These are phyloP conservation scores for Trapa incisa DNA, from an alignment of 345 rosid genomes.

Conservation along the genomic window DNA sequence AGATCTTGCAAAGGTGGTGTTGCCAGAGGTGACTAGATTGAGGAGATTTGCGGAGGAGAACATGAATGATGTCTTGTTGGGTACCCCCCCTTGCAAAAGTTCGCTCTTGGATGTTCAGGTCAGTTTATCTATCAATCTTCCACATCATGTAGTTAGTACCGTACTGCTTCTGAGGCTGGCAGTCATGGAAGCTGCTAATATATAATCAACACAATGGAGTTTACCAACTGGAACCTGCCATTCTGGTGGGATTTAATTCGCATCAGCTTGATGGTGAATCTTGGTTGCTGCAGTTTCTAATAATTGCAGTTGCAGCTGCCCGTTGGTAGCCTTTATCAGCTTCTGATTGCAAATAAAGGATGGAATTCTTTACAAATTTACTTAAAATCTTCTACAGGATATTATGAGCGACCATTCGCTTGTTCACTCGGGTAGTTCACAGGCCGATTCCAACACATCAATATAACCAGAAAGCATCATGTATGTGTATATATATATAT, in stretches of 20 bases:
- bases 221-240: no score
- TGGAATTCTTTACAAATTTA: not conserved
- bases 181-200: not conserved
- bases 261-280: no score
- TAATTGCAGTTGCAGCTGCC: no score
- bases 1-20: slow-evolving; percentile 56
- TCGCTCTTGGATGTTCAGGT: slow-evolving; percentile 23
- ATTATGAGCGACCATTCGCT: slow-evolving; percentile 23
- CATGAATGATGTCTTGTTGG: slow-evolving; percentile 19
- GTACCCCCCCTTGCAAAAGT: slow-evolving; percentile 23
- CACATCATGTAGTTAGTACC: not conserved
- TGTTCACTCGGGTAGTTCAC: slow-evolving; percentile 9
- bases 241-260: no score
- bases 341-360: not conserved
- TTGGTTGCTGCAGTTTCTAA: no score
- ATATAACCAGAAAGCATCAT: not conserved
- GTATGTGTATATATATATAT: not conserved
- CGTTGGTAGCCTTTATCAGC: not conserved
- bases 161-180: not conserved
- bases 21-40: slow-evolving; percentile 50
- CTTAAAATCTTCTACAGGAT: slow-evolving; percentile 27
- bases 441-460: slow-evolving; percentile 7
- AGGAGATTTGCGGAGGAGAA: slow-evolving; percentile 49
- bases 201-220: not conserved
- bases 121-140: slow-evolving; percentile 7